phyloP scores from a whole-genome alignment of 106 monocot genomes.

The Chionographis japonica region DNA sequence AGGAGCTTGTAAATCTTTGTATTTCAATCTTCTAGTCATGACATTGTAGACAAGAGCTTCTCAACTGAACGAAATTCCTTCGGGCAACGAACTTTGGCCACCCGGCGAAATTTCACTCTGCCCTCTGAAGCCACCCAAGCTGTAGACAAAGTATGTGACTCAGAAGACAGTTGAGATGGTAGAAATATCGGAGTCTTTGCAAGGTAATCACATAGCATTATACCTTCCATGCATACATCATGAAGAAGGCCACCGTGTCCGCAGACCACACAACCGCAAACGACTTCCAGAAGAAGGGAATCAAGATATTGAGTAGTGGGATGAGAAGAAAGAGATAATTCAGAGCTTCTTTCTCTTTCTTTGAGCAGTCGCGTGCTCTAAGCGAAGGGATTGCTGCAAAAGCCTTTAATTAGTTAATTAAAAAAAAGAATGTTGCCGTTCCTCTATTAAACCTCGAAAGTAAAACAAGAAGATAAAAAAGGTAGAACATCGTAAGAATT shows the following conservation, averaged over 20 bases:
- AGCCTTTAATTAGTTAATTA: background rate
- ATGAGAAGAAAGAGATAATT: constrained; percentile 89
- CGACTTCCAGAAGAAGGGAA: constrained; percentile 84
- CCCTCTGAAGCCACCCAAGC: constrained; percentile 80
- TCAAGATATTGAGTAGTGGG: constrained; percentile 73
- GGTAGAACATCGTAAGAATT: too few relatives aligned
- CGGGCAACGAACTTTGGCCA: too few relatives aligned
- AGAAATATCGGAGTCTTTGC: background rate
- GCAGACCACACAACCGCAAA: constrained; percentile 97
- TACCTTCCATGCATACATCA: constrained; percentile 98
- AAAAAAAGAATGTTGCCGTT: too few relatives aligned
- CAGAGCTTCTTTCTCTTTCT: constrained; percentile 94
- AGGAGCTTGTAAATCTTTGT: too few relatives aligned
- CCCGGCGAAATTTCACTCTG: constrained; percentile 16
- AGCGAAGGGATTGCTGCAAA: constrained; percentile 85
- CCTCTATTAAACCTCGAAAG: too few relatives aligned
- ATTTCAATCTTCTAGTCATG: too few relatives aligned
- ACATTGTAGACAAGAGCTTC: too few relatives aligned
- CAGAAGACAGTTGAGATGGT: background rate
- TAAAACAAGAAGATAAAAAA: too few relatives aligned
- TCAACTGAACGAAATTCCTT: too few relatives aligned
- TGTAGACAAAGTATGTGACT: constrained; percentile 12
- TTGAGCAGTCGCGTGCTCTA: constrained; percentile 87
- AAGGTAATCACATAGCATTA: background rate
- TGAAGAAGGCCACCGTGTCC: constrained; percentile 73